These are phyloP conservation scores for Aechmea fasciata DNA, from an alignment of 176 grass and related monocot genomes.

Conservation along the genomic window DNA sequence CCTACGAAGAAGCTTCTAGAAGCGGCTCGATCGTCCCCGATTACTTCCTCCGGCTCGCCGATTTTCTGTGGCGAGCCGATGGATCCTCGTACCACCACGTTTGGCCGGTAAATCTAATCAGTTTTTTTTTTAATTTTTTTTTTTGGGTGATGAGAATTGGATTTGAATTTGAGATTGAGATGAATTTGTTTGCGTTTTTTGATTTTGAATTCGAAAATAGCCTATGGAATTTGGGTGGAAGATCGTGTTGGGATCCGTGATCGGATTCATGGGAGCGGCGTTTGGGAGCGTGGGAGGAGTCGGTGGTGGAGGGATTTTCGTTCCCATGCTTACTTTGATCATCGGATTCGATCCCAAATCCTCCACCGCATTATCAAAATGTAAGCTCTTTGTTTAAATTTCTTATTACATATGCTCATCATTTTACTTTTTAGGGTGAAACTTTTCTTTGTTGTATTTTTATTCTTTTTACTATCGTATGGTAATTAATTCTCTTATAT, in stretches of 20 bases:
- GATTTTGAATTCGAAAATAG: constrained; percentile 9
- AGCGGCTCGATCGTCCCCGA: constrained; percentile 13
- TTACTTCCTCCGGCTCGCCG: constrained; percentile 33
- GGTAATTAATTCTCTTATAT: too few species aligned
- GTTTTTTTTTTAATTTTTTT: not conserved
- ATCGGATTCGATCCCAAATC: constrained; percentile 60
- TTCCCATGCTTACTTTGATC: constrained; percentile 55
- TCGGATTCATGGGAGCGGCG: constrained; percentile 42
- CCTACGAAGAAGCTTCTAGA: not conserved
- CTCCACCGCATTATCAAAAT: constrained; percentile 45
- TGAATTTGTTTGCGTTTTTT: not conserved
- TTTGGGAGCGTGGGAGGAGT: constrained; percentile 50
- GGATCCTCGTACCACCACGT: constrained; percentile 52
- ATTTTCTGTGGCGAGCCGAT: constrained; percentile 41
- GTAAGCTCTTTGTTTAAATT: constrained; percentile 12
- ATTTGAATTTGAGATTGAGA: not conserved
- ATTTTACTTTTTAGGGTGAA: too few species aligned
- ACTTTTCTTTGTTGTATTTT: too few species aligned
- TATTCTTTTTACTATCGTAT: too few species aligned
- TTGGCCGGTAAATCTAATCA: constrained; percentile 55
- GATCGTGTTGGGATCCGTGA: constrained; percentile 29
- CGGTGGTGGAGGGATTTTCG: constrained; percentile 46
- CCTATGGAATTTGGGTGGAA: constrained; percentile 32
- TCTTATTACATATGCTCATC: not conserved
- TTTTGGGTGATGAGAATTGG: not conserved